A percentile compares a stretch with the other conserved stretches of the same genome.
These are phyloP conservation scores for Mycena galopus DNA, from an alignment of 768 basidiomycete genomes.

Conservation along the genomic window DNA sequence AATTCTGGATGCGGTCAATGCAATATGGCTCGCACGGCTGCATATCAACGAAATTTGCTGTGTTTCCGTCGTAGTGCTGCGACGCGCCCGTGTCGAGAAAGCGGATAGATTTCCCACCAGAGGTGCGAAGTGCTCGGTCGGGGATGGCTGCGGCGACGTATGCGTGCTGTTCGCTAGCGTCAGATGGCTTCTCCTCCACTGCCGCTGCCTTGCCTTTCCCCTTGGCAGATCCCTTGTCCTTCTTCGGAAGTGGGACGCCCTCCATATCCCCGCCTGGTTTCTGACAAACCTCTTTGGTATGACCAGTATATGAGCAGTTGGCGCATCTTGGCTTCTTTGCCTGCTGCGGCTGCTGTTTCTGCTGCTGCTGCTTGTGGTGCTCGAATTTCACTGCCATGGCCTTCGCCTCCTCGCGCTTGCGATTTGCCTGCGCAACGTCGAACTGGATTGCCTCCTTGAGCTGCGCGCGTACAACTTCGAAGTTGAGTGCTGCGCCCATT, in stretches of 20 bases:
- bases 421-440: no score
- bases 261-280: neutral
- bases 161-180: slow-evolving; percentile 5
- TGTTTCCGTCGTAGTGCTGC: slow-evolving; percentile 15
- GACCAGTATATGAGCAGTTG: slow-evolving; percentile 1
- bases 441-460: no score
- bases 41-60: slow-evolving; percentile 2
- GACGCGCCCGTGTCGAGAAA: slow-evolving; percentile 18
- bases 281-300: neutral
- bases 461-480: no score
- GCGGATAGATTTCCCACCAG: neutral
- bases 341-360: slow-evolving; percentile 5
- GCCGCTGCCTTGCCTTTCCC: slow-evolving; percentile 23
- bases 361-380: slow-evolving; percentile 12
- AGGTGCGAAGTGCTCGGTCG: no score
- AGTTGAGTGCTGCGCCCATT: no score
- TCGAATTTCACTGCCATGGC: slow-evolving; percentile 1
- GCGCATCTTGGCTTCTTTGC: neutral
- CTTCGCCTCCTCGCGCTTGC: no score
- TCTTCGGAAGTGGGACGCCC: neutral
- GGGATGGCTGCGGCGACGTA: no score
- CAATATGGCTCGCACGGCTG: neutral
- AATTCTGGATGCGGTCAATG: neutral
- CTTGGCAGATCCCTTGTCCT: neutral
- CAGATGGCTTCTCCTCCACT: slow-evolving; percentile 1